Percentiles rank a stretch among this genome's conserved stretches.
Evolutionary conservation across 2,329 filamentous ascomycete species (phyloP).

Genomic region (Colletotrichum cordylinicola): DNA sequence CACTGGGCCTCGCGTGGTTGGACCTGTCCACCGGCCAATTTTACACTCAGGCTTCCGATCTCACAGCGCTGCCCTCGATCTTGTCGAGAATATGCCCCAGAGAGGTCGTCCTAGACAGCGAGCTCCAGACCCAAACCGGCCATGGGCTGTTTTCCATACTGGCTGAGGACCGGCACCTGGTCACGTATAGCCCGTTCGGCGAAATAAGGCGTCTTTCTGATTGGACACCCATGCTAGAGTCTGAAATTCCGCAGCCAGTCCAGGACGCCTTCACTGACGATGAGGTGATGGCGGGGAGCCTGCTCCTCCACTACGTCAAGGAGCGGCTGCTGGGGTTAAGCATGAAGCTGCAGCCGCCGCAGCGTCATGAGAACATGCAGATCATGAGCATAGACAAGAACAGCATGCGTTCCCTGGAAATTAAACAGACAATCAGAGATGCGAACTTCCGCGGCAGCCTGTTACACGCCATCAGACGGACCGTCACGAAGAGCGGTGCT

Average conservation of each 20-base stretch:
- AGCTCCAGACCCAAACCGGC: slow-evolving; percentile 60
- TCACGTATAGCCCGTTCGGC: slow-evolving; percentile 70
- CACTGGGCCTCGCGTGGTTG: slow-evolving; percentile 87
- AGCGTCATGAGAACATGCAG: slow-evolving; percentile 74
- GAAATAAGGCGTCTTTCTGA: slow-evolving; percentile 57
- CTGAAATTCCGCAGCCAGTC: slow-evolving; percentile 62
- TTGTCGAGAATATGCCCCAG: slow-evolving; percentile 83
- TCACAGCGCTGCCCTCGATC: slow-evolving; percentile 77
- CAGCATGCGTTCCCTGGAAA: slow-evolving; percentile 87
- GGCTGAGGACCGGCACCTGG: slow-evolving; percentile 75
- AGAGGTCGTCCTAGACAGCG: slow-evolving; percentile 81
- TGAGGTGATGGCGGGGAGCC: slow-evolving; percentile 79
- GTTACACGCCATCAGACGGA: slow-evolving; percentile 86
- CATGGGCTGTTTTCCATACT: slow-evolving; percentile 72
- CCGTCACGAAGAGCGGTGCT: slow-evolving; percentile 89
- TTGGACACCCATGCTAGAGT: slow-evolving; percentile 82
- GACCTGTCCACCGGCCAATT: slow-evolving; percentile 96
- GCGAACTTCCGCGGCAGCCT: slow-evolving; percentile 81
- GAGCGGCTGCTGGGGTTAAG: slow-evolving; percentile 77
- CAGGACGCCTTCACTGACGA: slow-evolving; percentile 64
- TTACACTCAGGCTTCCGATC: slow-evolving; percentile 78
- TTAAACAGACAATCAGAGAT: slow-evolving; percentile 85
- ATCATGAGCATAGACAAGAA: slow-evolving; percentile 93
- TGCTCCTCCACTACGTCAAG: slow-evolving; percentile 85
- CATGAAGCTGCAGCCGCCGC: slow-evolving; percentile 84